Percentiles rank a stretch among this genome's conserved stretches.
Evolutionary conservation across 1,284 basidiomycete species (phyloP).

Genomic region (Ceratobasidium sp.): DNA sequence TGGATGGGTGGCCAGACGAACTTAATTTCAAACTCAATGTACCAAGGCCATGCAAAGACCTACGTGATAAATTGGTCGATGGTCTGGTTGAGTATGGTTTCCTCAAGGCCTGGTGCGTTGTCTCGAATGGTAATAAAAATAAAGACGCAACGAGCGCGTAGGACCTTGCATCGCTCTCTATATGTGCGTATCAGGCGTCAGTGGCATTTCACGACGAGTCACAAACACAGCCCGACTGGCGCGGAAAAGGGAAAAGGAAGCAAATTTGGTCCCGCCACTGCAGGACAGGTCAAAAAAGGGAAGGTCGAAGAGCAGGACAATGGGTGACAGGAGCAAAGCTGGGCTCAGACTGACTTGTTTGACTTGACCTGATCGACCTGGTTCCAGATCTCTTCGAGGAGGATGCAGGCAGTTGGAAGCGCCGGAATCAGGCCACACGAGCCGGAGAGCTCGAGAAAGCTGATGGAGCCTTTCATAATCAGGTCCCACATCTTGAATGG

Average conservation of each 20-base stretch:
- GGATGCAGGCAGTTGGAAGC: slow-evolving; percentile 24
- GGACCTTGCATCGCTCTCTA: slow-evolving; percentile 36
- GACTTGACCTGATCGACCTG: slow-evolving; percentile 28
- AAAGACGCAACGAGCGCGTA: slow-evolving; percentile 33
- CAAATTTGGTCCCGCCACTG: background rate
- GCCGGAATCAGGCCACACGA: slow-evolving; percentile 26
- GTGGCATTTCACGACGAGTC: slow-evolving; percentile 7
- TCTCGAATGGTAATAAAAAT: slow-evolving; percentile 40
- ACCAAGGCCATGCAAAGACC: too few species aligned
- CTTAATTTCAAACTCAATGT: too few species aligned
- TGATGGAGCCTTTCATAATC: slow-evolving; percentile 14
- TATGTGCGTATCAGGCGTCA: background rate
- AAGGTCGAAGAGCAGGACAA: background rate
- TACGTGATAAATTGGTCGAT: slow-evolving; percentile 32
- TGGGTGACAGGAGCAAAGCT: background rate
- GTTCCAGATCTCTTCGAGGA: slow-evolving; percentile 32
- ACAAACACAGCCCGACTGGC: slow-evolving; percentile 23
- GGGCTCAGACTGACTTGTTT: slow-evolving; percentile 32
- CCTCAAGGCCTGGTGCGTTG: slow-evolving; percentile 17
- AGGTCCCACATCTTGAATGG: slow-evolving; percentile 22
- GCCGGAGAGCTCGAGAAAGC: slow-evolving; percentile 32
- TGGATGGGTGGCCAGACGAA: background rate
- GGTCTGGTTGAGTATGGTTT: slow-evolving; percentile 16
- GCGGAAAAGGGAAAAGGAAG: background rate
- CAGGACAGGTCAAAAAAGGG: background rate